Conservation (phyloP, 495 filamentous ascomycete species). For the Penicillium soppii region DNA sequence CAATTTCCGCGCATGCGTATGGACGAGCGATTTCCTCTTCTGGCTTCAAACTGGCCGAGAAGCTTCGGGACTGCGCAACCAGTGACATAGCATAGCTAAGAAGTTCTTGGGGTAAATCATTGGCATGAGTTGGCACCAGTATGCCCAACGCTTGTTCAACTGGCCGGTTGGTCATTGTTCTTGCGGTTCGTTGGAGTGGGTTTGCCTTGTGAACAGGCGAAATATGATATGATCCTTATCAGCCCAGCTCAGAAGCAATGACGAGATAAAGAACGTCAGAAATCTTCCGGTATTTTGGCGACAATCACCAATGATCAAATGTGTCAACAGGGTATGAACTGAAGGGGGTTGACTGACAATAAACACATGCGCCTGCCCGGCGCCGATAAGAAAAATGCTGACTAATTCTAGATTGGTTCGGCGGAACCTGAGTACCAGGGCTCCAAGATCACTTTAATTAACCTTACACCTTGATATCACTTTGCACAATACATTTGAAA, state of each 20-base stretch:
- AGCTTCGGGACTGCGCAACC: conserved; percentile 81
- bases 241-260: no score
- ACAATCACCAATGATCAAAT: not conserved
- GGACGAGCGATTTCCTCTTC: conserved; percentile 86
- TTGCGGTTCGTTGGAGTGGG: no score
- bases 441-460: not conserved
- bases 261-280: no score
- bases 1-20: conserved; percentile 89
- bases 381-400: conserved; percentile 15
- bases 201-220: no score
- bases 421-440: conserved; percentile 6
- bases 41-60: conserved; percentile 73
- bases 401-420: conserved; percentile 17
- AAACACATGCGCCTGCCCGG: conserved; percentile 2
- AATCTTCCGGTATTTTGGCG: no score
- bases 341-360: conserved; percentile 5
- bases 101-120: conserved; percentile 70
- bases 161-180: conserved; percentile 55
- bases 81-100: conserved; percentile 74
- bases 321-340: not conserved
- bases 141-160: conserved; percentile 74
- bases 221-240: no score
- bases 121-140: conserved; percentile 74
- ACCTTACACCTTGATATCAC: not conserved
- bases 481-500: conserved; percentile 6